Base-by-base conservation (phyloP, 345 rosid species). In the Turnera subulata region DNA sequence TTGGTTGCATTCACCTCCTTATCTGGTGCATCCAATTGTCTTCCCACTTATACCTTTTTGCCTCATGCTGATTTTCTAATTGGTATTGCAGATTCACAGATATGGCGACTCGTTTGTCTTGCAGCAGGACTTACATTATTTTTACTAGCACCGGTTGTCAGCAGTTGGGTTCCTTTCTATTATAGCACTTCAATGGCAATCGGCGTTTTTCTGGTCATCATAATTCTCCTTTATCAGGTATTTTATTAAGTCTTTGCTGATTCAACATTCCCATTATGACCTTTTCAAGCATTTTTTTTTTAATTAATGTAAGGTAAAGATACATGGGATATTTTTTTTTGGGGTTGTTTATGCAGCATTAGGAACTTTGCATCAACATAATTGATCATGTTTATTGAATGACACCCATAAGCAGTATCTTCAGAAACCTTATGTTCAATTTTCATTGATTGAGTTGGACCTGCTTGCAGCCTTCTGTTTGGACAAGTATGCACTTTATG, bases 111-210 rank as follows among this genome's bases (percentile, higher is more conserved):
- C 61, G 2, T 85, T 22, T 87, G 79, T 81, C 79, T 93, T 17
- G 90, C 71, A 14, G 52, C 58, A 26, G 96, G 97, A 64, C 62
- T 90, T 59, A 37, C 77, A 18, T 58, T 90, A 56, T 66, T 87
- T 35, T 52, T 93, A 64, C 59, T 84, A 59, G 95, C 96, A 22
- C 92, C 99, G 17, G 53, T 85, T 56, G 84, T 85, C 68, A 87
- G 96, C 70, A 66, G 73, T 52, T 93, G 99, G 99, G 88, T 84
- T 77, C 97, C 96, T 3, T 93, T 93, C 66, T 90, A 93, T 62
- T 90, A 93, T 67, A 84, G 90, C 68, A 82, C 88, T 59, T 93
- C 90, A 35, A 93, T 93, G 96, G 95, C 86, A 10, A 76, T 93
- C 53, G 97, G 99, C 12, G 63, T 93, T 75, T 76, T 93, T 64